Percentiles rank a stretch among this genome's conserved stretches.
Evolutionary conservation across 2,329 filamentous ascomycete genomes (phyloP).

Genomic region (Rhynchosporium secalis): DNA sequence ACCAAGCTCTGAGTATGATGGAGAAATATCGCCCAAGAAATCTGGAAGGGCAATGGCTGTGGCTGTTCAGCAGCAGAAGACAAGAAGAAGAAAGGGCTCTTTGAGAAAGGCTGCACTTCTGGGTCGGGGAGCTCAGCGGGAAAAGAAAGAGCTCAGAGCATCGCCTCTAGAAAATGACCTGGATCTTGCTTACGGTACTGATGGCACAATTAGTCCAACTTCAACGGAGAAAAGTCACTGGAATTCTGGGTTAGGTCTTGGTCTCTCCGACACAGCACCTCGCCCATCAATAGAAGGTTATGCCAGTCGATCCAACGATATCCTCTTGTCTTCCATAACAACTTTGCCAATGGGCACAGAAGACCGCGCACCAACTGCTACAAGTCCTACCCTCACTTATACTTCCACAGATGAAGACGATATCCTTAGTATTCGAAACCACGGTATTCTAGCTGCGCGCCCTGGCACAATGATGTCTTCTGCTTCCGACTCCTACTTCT

Average conservation of each 20-base stretch:
- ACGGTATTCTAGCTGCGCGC: constrained; percentile 45
- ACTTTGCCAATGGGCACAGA: constrained; percentile 38
- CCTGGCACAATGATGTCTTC: constrained; percentile 49
- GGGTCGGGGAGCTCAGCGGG: constrained; percentile 67
- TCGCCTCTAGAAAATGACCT: constrained; percentile 39
- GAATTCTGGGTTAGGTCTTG: constrained; percentile 45
- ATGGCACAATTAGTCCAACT: constrained; percentile 28
- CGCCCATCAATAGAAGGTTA: constrained; percentile 50
- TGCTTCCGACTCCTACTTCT: constrained; percentile 65
- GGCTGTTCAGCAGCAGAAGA: constrained; percentile 49
- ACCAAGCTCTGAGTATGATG: constrained; percentile 39
- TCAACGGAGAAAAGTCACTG: constrained; percentile 33
- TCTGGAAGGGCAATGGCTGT: constrained; percentile 39
- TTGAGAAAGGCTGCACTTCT: constrained; percentile 84
- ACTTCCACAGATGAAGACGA: constrained; percentile 85
- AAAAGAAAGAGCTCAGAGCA: constrained; percentile 53
- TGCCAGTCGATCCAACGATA: constrained; percentile 40
- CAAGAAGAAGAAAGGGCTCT: constrained; percentile 76
- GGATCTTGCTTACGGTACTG: constrained; percentile 24
- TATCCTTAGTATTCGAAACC: constrained; percentile 60
- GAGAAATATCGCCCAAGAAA: constrained; percentile 36
- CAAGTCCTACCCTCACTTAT: constrained; percentile 59
- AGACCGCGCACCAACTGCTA: constrained; percentile 41
- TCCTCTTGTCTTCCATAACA: constrained; percentile 33
- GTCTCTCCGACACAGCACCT: constrained; percentile 49